Evolutionary conservation across 2,329 filamentous ascomycete genomes (phyloP).

Genomic region (Fusarium nelsonii): DNA sequence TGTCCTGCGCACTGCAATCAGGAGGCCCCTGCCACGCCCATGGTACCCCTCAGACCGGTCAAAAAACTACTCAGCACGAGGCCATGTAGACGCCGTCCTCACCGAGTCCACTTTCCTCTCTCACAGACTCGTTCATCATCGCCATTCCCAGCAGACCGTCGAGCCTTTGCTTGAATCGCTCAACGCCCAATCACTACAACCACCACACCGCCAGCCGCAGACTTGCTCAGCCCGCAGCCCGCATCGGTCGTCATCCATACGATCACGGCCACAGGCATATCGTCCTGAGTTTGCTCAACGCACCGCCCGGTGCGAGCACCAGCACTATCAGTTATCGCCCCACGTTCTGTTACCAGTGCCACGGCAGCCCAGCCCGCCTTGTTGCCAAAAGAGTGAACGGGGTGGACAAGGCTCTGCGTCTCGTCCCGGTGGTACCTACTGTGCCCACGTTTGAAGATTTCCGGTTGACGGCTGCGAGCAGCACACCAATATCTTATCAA

Average conservation of each 20-base stretch:
- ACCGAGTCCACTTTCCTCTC: conserved; percentile 57
- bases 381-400: conserved; percentile 32
- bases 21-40: conserved; percentile 48
- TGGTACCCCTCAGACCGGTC: conserved; percentile 58
- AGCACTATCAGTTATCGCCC: conserved; percentile 29
- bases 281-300: conserved; percentile 42
- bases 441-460: conserved; percentile 32
- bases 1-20: conserved; percentile 43
- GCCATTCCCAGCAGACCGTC: conserved; percentile 49
- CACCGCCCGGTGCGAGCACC: conserved; percentile 31
- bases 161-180: conserved; percentile 47
- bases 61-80: conserved; percentile 58
- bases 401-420: conserved; percentile 40
- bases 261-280: conserved; percentile 48
- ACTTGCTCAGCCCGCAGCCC: conserved; percentile 48
- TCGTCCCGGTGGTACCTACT: conserved; percentile 24
- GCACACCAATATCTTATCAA: conserved; percentile 43
- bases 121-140: conserved; percentile 54
- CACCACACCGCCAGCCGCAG: conserved; percentile 49
- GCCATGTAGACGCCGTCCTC: conserved; percentile 54
- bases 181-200: conserved; percentile 48
- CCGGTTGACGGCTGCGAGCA: conserved; percentile 36
- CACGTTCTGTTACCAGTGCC: conserved; percentile 41
- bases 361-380: conserved; percentile 40
- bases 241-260: conserved; percentile 49